Evolutionary conservation across 805 yeast species (phyloP).

Genomic region (Pichia ethanolica): DNA sequence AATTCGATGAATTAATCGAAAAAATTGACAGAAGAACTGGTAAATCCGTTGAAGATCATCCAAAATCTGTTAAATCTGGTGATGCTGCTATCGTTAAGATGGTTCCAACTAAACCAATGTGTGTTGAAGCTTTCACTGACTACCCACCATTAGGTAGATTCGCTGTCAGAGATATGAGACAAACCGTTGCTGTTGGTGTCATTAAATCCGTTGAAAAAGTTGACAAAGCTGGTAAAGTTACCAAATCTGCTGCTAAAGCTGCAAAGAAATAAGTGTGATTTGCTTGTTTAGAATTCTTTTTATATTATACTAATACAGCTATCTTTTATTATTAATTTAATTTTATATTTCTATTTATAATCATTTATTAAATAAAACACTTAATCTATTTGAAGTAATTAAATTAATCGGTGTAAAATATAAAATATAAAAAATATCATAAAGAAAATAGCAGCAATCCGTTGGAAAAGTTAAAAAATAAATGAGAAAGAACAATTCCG

Average conservation of each 20-base stretch:
- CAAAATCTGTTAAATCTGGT: conserved; percentile 93
- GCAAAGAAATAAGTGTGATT: conserved; percentile 51
- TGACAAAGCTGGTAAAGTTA: conserved; percentile 82
- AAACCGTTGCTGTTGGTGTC: conserved; percentile 99
- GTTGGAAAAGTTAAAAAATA: too few species aligned
- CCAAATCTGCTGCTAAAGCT: conserved; percentile 92
- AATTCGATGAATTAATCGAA: conserved; percentile 71
- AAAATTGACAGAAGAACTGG: conserved; percentile 93
- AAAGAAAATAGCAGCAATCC: too few species aligned
- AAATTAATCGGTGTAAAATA: too few species aligned
- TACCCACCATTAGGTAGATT: conserved; percentile 98
- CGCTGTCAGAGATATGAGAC: conserved; percentile 99
- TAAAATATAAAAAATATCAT: neutral
- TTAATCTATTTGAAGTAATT: neutral
- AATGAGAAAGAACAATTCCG: too few species aligned
- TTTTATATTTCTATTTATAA: too few species aligned
- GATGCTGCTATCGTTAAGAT: conserved; percentile 92
- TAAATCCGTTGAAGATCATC: conserved; percentile 81
- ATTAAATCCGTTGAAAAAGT: conserved; percentile 91
- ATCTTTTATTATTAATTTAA: too few species aligned
- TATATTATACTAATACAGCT: too few species aligned
- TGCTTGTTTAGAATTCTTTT: neutral
- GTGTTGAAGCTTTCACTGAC: conserved; percentile 90
- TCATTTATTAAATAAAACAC: neutral
- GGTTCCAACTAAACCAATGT: conserved; percentile 85